These are phyloP conservation scores for Malbranchea zuffiana DNA, from an alignment of 2,329 filamentous ascomycete genomes.

Conservation along the genomic window DNA sequence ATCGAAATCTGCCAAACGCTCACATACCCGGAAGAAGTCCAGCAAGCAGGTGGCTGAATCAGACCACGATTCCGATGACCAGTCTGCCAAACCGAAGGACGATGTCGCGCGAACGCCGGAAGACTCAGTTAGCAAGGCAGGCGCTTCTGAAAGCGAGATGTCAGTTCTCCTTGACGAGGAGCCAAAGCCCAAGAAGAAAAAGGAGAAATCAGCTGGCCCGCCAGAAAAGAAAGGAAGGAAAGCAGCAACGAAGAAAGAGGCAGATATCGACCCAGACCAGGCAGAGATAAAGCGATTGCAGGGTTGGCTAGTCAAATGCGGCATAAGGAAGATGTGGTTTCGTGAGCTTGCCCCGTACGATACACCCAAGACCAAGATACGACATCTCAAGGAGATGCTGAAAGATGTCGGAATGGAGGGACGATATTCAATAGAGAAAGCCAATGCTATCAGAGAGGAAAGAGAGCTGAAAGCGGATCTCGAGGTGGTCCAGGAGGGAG, in stretches of 20 bases:
- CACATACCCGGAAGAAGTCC: slow-evolving; percentile 9
- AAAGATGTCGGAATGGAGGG: slow-evolving; percentile 77
- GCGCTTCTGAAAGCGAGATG: slow-evolving; percentile 50
- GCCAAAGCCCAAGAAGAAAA: slow-evolving; percentile 38
- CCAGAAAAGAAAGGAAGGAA: slow-evolving; percentile 25
- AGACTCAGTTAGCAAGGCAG: slow-evolving; percentile 5
- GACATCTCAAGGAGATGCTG: slow-evolving; percentile 68
- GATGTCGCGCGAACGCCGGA: slow-evolving; percentile 9
- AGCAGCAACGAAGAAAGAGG: slow-evolving; percentile 24
- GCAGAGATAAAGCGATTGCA: slow-evolving; percentile 82
- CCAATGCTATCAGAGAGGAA: slow-evolving; percentile 74
- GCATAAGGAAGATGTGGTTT: slow-evolving; percentile 83
- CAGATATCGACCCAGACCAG: slow-evolving; percentile 51
- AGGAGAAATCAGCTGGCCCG: slow-evolving; percentile 17
- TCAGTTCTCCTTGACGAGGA: slow-evolving; percentile 69
- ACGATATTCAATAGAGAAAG: slow-evolving; percentile 74
- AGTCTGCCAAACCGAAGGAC: slow-evolving; percentile 15
- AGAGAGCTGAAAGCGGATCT: slow-evolving; percentile 76
- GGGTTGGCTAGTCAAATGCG: slow-evolving; percentile 76
- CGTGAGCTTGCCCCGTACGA: slow-evolving; percentile 68
- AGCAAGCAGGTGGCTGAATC: background rate
- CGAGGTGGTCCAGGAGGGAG: slow-evolving; percentile 72
- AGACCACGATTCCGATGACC: slow-evolving; percentile 7
- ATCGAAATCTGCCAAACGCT: background rate
- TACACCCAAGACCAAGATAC: slow-evolving; percentile 67